Evolutionary conservation across 2,329 filamentous ascomycete genomes (phyloP).

Genomic region (Curvularia eragrostidis): DNA sequence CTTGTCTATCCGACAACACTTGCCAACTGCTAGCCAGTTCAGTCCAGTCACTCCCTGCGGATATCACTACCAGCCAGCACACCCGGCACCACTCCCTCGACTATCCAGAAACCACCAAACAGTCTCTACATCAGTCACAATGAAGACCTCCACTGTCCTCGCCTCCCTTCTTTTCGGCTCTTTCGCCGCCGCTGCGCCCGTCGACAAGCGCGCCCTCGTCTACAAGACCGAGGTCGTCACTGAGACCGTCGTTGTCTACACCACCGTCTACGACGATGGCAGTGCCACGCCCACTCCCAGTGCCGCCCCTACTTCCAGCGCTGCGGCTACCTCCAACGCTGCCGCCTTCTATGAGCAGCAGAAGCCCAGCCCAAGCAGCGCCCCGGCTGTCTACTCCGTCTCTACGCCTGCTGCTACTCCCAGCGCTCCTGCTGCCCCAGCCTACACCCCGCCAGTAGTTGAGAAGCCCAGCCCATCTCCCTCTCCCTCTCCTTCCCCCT

Average conservation of each 20-base stretch:
- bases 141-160: slow-evolving; percentile 49
- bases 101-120: background rate
- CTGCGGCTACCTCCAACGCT: slow-evolving; percentile 25
- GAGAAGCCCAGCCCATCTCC: slow-evolving; percentile 21
- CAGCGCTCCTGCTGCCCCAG: slow-evolving; percentile 19
- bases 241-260: slow-evolving; percentile 46
- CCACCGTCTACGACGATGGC: slow-evolving; percentile 45
- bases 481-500: slow-evolving; percentile 15
- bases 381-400: slow-evolving; percentile 16
- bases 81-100: slow-evolving; percentile 25
- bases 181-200: slow-evolving; percentile 42
- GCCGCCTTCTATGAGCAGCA: slow-evolving; percentile 36
- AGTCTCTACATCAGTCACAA: slow-evolving; percentile 24
- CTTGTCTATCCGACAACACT: slow-evolving; percentile 28
- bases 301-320: slow-evolving; percentile 23
- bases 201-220: slow-evolving; percentile 45
- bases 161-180: slow-evolving; percentile 46
- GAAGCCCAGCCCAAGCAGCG: slow-evolving; percentile 28
- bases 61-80: slow-evolving; percentile 18
- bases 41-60: slow-evolving; percentile 33
- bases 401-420: slow-evolving; percentile 18
- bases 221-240: slow-evolving; percentile 43
- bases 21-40: slow-evolving; percentile 49
- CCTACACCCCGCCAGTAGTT: slow-evolving; percentile 20
- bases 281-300: slow-evolving; percentile 9